Conservation (phyloP, 805 yeast genomes). For the Nakazawaea anatomiae region DNA sequence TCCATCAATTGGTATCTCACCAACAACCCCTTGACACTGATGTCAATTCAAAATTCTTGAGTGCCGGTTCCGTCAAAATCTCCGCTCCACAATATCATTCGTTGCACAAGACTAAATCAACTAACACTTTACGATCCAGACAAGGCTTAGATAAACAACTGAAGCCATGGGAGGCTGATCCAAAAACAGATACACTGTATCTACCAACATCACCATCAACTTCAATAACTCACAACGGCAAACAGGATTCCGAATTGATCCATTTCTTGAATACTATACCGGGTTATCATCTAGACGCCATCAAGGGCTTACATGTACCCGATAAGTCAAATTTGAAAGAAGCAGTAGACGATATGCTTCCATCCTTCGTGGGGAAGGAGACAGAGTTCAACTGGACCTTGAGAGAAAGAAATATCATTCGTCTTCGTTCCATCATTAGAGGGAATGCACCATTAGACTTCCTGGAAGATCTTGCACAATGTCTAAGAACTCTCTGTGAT, state of each 20-base stretch:
- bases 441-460: conserved; percentile 43
- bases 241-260: neutral
- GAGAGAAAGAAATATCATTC: conserved; percentile 58
- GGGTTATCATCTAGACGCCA: conserved; percentile 33
- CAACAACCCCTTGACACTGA: neutral
- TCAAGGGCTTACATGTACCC: conserved; percentile 25
- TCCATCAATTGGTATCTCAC: conserved; percentile 3
- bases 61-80: conserved; percentile 22
- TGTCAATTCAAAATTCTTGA: conserved; percentile 15
- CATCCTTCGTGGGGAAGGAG: conserved; percentile 62
- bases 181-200: conserved; percentile 7
- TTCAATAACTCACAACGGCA: neutral
- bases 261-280: conserved; percentile 18
- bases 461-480: conserved; percentile 24
- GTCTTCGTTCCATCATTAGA: conserved; percentile 53
- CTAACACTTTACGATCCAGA: conserved; percentile 5
- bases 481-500: conserved; percentile 40
- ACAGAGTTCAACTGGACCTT: conserved; percentile 82
- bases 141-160: neutral
- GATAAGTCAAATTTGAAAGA: conserved; percentile 23
- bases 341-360: conserved; percentile 22
- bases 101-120: conserved; percentile 12
- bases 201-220: neutral
- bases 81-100: conserved; percentile 12
- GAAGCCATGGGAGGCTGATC: conserved; percentile 4